These are phyloP conservation scores for Cornus controversa DNA, from an alignment of 148 eudicot species.

Conservation along the genomic window DNA sequence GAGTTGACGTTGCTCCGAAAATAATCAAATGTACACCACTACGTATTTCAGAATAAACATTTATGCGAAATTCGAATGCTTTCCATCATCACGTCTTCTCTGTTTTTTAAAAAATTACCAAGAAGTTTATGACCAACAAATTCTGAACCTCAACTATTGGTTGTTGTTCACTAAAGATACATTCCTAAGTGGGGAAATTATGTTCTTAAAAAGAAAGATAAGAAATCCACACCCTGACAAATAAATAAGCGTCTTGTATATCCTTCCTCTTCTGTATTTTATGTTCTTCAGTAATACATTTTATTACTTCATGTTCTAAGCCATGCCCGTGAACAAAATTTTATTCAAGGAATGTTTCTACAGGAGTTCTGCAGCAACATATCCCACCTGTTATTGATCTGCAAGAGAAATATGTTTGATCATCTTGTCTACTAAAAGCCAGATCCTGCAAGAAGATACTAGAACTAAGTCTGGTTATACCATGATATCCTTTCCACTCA, in stretches of 20 bases:
- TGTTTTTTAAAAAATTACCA: too few relatives aligned
- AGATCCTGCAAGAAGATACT: neutral
- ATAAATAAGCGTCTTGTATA: neutral
- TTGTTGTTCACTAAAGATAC: too few relatives aligned
- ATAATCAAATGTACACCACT: too few relatives aligned
- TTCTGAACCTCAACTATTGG: too few relatives aligned
- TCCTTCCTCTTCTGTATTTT: neutral
- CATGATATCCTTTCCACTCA: constrained; percentile 4
- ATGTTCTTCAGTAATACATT: neutral
- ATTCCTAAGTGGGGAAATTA: too few relatives aligned
- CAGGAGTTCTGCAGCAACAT: neutral
- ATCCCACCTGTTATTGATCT: neutral
- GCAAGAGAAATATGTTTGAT: neutral
- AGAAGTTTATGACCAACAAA: too few relatives aligned
- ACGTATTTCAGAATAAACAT: too few relatives aligned
- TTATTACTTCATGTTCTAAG: neutral
- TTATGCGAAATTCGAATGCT: too few relatives aligned
- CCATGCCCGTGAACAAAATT: neutral
- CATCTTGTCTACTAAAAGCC: neutral
- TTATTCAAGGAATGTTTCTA: neutral
- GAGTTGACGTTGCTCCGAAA: too few relatives aligned
- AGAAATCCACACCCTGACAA: neutral
- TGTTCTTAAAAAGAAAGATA: too few relatives aligned
- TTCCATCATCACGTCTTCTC: too few relatives aligned
- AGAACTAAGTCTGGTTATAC: constrained; percentile 1